A percentile compares a stretch with the other conserved stretches of the same genome.
Conservation (phyloP, 331 rosid genomes). For the Telfairia occidentalis region DNA sequence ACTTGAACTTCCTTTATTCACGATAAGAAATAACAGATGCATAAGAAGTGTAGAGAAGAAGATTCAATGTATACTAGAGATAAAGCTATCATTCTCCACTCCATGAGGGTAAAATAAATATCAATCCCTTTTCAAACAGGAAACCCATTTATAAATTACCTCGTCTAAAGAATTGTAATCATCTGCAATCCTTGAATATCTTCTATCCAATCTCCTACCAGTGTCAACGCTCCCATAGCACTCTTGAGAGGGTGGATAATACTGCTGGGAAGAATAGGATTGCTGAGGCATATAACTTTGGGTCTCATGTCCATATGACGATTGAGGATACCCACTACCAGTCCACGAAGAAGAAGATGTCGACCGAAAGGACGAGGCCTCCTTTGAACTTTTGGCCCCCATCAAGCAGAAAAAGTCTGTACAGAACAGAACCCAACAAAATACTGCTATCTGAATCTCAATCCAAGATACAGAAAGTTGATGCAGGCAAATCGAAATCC, state of each 20-base stretch:
- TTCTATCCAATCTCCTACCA: slow-evolving; percentile 11
- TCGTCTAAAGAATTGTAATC: slow-evolving; percentile 11
- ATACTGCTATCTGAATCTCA: not conserved
- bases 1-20: not conserved
- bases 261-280: slow-evolving; percentile 7
- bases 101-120: not conserved
- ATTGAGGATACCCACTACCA: slow-evolving; percentile 9
- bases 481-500: not conserved
- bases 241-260: not conserved
- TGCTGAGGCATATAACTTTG: slow-evolving; percentile 6
- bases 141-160: slow-evolving; percentile 10
- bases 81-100: not conserved
- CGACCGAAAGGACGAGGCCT: slow-evolving; percentile 8
- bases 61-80: not conserved
- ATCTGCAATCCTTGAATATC: slow-evolving; percentile 12
- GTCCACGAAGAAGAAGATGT: slow-evolving; percentile 10
- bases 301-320: slow-evolving; percentile 12
- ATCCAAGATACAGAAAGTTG: not conserved
- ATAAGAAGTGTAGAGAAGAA: not conserved
- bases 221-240: slow-evolving; percentile 1
- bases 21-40: not conserved
- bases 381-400: slow-evolving; percentile 12
- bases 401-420: not conserved
- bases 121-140: not conserved
- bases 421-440: slow-evolving; percentile 8